phyloP scores from a whole-genome alignment of 768 basidiomycete genomes.

The Butyriboletus loyo region DNA sequence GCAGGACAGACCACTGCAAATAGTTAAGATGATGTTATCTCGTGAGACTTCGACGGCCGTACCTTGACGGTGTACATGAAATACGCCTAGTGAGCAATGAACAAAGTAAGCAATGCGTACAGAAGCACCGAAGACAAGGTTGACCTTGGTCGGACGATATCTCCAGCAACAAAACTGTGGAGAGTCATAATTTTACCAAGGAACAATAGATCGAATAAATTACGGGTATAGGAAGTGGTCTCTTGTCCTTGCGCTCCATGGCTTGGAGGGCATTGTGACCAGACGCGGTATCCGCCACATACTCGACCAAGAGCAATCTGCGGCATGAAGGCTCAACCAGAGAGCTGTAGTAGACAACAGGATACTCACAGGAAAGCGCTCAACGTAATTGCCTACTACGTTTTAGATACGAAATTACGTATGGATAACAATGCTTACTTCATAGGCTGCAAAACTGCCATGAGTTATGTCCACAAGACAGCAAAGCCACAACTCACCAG shows the following conservation, averaged over 20 bases:
- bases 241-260: conserved; percentile 77
- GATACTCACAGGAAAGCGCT: conserved; percentile 78
- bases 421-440: conserved; percentile 41
- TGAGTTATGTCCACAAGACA: conserved; percentile 26
- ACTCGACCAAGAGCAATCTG: conserved; percentile 80
- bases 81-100: conserved; percentile 50
- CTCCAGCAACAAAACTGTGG: conserved; percentile 75
- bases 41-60: conserved; percentile 1
- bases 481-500: conserved; percentile 35
- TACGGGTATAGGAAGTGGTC: conserved; percentile 64
- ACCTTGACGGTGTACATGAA: conserved; percentile 90
- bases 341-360: background rate
- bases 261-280: conserved; percentile 65
- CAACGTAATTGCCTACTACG: conserved; percentile 65
- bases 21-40: background rate
- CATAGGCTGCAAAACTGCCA: conserved; percentile 49
- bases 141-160: conserved; percentile 76
- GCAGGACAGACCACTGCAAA: conserved; percentile 77
- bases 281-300: conserved; percentile 66
- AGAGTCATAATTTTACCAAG: background rate
- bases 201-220: conserved; percentile 22
- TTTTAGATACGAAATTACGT: conserved; percentile 14
- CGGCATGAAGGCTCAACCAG: background rate
- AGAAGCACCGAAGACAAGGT: background rate
- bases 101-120: conserved; percentile 1